Conservation (phyloP, 371 early-diverging fungal species). For the Mucor mucedo region DNA sequence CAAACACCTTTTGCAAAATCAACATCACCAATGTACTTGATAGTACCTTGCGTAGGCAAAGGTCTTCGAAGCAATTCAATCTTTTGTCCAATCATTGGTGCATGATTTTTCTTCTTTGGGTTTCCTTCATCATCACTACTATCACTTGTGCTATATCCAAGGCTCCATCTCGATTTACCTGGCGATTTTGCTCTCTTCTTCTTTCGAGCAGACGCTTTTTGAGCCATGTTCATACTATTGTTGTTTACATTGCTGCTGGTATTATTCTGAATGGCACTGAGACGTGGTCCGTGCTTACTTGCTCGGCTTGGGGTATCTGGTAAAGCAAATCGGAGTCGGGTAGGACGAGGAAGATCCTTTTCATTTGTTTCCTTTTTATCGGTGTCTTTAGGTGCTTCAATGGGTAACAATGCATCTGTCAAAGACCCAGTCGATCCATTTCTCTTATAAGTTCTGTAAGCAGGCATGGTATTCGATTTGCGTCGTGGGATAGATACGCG, state of each 20-base stretch:
- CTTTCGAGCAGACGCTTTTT: slow-evolving; percentile 15
- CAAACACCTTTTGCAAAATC: slow-evolving; percentile 50
- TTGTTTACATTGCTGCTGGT: slow-evolving; percentile 4
- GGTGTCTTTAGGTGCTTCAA: slow-evolving; percentile 3
- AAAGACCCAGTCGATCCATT: neutral
- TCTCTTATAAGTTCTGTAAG: neutral
- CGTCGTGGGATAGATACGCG: neutral
- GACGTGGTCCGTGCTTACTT: neutral
- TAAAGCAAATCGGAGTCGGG: slow-evolving; percentile 21
- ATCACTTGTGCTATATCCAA: slow-evolving; percentile 33
- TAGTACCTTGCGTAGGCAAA: slow-evolving; percentile 45
- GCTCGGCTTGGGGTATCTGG: slow-evolving; percentile 25
- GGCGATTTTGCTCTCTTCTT: slow-evolving; percentile 28
- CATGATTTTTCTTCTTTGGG: slow-evolving; percentile 18
- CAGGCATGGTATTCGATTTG: neutral
- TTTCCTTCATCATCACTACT: slow-evolving; percentile 31
- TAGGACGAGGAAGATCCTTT: slow-evolving; percentile 8
- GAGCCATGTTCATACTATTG: slow-evolving; percentile 5
- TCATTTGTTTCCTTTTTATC: neutral
- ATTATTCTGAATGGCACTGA: slow-evolving; percentile 6
- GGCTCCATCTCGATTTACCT: slow-evolving; percentile 27
- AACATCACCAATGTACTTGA: slow-evolving; percentile 50
- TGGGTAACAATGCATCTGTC: slow-evolving; percentile 21
- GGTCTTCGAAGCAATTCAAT: slow-evolving; percentile 47
- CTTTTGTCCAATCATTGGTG: slow-evolving; percentile 44